Evolutionary conservation across 768 basidiomycete species (phyloP).

Genomic region (Collybia nuda): DNA sequence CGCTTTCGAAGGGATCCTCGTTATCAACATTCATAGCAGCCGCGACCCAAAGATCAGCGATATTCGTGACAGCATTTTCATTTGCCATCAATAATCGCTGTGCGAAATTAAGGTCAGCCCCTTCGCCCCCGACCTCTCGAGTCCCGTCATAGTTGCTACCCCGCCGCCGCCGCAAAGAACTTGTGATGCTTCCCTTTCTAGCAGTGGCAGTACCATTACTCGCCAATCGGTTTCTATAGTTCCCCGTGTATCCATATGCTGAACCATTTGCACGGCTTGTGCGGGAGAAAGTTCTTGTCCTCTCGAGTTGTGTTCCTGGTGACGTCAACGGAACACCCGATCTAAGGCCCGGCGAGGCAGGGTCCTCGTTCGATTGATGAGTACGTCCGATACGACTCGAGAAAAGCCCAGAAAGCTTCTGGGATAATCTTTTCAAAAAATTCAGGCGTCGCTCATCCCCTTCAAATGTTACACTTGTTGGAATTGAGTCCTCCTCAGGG

Average conservation of each 20-base stretch:
- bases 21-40: conserved; percentile 95
- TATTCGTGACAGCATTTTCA: conserved; percentile 91
- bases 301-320: conserved; percentile 38
- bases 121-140: conserved; percentile 35
- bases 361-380: conserved; percentile 17
- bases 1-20: conserved; percentile 75
- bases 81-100: conserved; percentile 90
- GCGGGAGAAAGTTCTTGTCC: conserved; percentile 49
- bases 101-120: conserved; percentile 76
- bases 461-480: conserved; percentile 47
- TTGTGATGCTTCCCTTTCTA: conserved; percentile 56
- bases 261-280: conserved; percentile 70
- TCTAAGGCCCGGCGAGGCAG: conserved; percentile 32
- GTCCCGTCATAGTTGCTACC: conserved; percentile 47
- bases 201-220: conserved; percentile 43
- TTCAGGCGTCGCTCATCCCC: conserved; percentile 34
- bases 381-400: conserved; percentile 47
- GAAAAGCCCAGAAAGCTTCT: conserved; percentile 61
- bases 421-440: conserved; percentile 41
- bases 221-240: conserved; percentile 53
- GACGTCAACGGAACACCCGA: conserved; percentile 47
- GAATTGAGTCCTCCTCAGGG: conserved; percentile 60
- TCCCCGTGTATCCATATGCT: conserved; percentile 73
- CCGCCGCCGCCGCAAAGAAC: conserved; percentile 49
- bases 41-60: conserved; percentile 97